Base-by-base conservation (phyloP, 2,329 filamentous ascomycete species). In the Hymenoscyphus infarciens region DNA sequence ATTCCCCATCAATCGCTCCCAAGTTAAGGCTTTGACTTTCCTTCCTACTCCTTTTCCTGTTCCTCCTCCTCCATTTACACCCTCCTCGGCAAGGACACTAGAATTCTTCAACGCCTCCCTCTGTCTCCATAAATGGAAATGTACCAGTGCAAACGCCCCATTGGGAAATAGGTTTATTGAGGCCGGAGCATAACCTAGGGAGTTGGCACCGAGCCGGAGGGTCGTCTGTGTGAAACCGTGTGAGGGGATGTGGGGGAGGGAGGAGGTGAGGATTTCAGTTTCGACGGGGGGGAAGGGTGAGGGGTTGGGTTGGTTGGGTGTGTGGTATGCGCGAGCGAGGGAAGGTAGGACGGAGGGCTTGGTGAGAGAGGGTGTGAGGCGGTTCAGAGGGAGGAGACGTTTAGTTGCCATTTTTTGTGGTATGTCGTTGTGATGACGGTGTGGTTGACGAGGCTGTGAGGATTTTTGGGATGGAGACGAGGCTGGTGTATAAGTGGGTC, bases 181-280 rank as follows among this genome's bases (percentile, higher is more conserved):
- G 63, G 94, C 92, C 73, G 95, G 91, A 59, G 92, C 86, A 75
- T 94, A 97, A 54, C 93, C 92, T 19, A 88, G 87, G 72, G 97
- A 92, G 71, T 87, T 87, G 64, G 91, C 91, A 65, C 94, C 95
- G 25, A 90, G 83, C 53, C 85, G 83, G 10, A 99, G 82, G 0
- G 93, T 81, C 22, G 84, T 81, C 57, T 82, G 78, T 0, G 91
- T 91, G 81, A 98, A 99, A 74, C 95, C 95, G 74, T 92, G 84
- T 58, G 82, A 76, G 19, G 92, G 92, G 10, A 98, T 87, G 75
- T 96, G 90, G 33, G 78, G 74, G 70, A 95, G 85, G 19, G 93
- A 89, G n/a, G 92, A 86, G 55, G 88, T 82, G 66, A 99, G 89
- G 74, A 98, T 96, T 62, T 84, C 79, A 53, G 82, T 79, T 80